Evolutionary conservation across 1,284 basidiomycete species (phyloP).

Genomic region (Mycosarcoma maydis): DNA sequence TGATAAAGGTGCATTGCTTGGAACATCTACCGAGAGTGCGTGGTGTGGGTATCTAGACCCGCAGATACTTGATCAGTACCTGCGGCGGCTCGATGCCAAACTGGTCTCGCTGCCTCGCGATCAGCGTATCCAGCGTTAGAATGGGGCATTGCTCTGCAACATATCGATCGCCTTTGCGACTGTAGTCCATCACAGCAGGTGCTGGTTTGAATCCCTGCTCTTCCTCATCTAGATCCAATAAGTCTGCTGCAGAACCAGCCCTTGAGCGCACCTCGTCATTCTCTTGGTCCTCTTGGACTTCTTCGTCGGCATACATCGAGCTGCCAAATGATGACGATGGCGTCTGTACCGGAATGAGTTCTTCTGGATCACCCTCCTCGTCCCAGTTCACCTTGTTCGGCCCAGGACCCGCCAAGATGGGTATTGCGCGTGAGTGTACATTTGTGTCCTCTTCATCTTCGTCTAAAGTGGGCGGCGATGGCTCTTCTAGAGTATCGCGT

Average conservation of each 20-base stretch:
- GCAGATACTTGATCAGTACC: constrained; percentile 20
- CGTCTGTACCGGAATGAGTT: constrained; percentile 54
- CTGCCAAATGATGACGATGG: constrained; percentile 44
- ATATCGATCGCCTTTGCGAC: constrained; percentile 45
- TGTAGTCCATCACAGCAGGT: constrained; percentile 50
- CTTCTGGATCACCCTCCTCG: constrained; percentile 53
- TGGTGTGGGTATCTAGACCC: neutral
- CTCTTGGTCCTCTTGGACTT: constrained; percentile 31
- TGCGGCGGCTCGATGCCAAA: constrained; percentile 33
- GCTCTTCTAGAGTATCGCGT: constrained; percentile 49
- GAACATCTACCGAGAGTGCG: no score
- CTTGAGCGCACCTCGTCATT: constrained; percentile 41
- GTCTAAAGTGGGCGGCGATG: constrained; percentile 7
- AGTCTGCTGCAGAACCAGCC: constrained; percentile 37
- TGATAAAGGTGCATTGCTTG: no score
- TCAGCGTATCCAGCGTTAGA: constrained; percentile 27
- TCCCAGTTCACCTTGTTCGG: constrained; percentile 45
- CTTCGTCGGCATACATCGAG: constrained; percentile 31
- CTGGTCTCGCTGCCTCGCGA: constrained; percentile 16
- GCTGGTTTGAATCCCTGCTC: constrained; percentile 37
- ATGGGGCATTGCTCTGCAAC: constrained; percentile 42
- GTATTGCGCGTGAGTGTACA: constrained; percentile 4
- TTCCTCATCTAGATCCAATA: constrained; percentile 16
- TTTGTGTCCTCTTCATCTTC: constrained; percentile 5
- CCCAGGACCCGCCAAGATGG: constrained; percentile 34